These are phyloP conservation scores for Vachellia pachyceras DNA, from an alignment of 306 rosid species.

Conservation along the genomic window DNA sequence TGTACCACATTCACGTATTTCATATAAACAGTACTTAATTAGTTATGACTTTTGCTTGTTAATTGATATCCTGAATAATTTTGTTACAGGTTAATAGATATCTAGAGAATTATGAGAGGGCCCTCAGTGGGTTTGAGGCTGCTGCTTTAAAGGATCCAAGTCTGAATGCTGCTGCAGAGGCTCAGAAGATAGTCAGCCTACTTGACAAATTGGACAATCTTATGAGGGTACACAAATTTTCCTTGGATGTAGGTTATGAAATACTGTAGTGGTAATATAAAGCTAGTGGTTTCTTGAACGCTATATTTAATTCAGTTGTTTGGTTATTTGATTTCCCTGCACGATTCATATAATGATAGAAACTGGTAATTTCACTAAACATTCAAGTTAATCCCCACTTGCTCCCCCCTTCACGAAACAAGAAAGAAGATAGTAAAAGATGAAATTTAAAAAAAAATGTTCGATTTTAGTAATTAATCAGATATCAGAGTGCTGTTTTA, in stretches of 20 bases:
- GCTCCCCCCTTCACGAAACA: conserved; percentile 20
- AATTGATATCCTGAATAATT: conserved; percentile 26
- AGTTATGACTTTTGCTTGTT: conserved; percentile 13
- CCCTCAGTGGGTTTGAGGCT: conserved; percentile 94
- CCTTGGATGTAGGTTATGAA: conserved; percentile 16
- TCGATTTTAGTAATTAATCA: neutral
- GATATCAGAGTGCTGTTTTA: conserved; percentile 29
- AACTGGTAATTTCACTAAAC: conserved; percentile 20
- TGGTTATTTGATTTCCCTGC: conserved; percentile 36
- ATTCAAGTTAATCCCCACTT: conserved; percentile 24
- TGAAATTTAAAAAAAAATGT: neutral
- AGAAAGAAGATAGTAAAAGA: neutral
- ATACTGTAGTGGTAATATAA: conserved; percentile 15
- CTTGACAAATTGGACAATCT: conserved; percentile 83
- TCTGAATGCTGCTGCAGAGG: conserved; percentile 80
- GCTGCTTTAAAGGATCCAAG: conserved; percentile 94
- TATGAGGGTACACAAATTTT: conserved; percentile 64
- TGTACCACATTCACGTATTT: neutral
- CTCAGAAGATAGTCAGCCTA: conserved; percentile 77
- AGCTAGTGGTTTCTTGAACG: conserved; percentile 34
- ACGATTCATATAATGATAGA: conserved; percentile 33
- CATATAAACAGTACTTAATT: conserved; percentile 5
- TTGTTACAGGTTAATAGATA: conserved; percentile 74
- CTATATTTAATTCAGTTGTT: neutral
- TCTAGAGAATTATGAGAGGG: conserved; percentile 90